phyloP scores from a whole-genome alignment of 305 asterid genomes.

The Euphrasia arctica region DNA sequence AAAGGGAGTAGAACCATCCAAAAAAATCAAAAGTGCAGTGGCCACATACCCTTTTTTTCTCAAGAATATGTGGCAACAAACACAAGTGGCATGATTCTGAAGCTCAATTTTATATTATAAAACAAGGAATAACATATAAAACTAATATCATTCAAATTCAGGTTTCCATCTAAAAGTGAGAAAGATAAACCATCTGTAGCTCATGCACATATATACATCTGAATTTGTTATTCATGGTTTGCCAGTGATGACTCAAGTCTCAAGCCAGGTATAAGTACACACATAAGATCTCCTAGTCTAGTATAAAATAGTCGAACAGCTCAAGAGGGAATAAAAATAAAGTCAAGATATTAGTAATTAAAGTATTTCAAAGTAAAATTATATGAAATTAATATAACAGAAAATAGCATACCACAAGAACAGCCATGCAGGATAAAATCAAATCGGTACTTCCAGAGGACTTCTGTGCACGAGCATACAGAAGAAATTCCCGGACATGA shows the following conservation, averaged over 20 bases:
- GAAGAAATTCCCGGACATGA: slow-evolving; percentile 65
- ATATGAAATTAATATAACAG: slow-evolving; percentile 23
- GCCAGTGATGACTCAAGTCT: background rate
- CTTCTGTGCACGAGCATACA: slow-evolving; percentile 61
- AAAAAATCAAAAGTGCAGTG: slow-evolving; percentile 14
- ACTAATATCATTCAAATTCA: slow-evolving; percentile 4
- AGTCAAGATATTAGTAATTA: slow-evolving; percentile 8
- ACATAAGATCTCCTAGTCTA: slow-evolving; percentile 15
- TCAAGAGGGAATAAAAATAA: slow-evolving; percentile 3
- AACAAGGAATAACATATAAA: slow-evolving; percentile 7
- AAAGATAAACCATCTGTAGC: slow-evolving; percentile 15
- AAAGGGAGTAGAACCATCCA: slow-evolving; percentile 3
- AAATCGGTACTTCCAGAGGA: slow-evolving; percentile 62
- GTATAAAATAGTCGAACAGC: slow-evolving; percentile 16
- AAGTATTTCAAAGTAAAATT: slow-evolving; percentile 7
- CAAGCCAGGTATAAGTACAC: slow-evolving; percentile 1
- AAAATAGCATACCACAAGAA: slow-evolving; percentile 70
- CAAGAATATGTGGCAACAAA: slow-evolving; percentile 19
- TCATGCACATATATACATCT: slow-evolving; percentile 7
- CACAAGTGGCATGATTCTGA: slow-evolving; percentile 20
- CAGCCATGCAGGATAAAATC: slow-evolving; percentile 76
- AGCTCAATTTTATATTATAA: slow-evolving; percentile 21
- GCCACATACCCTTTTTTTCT: slow-evolving; percentile 7
- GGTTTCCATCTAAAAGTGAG: slow-evolving; percentile 6
- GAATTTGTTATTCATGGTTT: slow-evolving; percentile 14